Percentiles rank a stretch among this genome's conserved stretches.
These are phyloP conservation scores for Phlyctochytrium bullatum DNA, from an alignment of 192 early-diverging fungal species.

Conservation along the genomic window DNA sequence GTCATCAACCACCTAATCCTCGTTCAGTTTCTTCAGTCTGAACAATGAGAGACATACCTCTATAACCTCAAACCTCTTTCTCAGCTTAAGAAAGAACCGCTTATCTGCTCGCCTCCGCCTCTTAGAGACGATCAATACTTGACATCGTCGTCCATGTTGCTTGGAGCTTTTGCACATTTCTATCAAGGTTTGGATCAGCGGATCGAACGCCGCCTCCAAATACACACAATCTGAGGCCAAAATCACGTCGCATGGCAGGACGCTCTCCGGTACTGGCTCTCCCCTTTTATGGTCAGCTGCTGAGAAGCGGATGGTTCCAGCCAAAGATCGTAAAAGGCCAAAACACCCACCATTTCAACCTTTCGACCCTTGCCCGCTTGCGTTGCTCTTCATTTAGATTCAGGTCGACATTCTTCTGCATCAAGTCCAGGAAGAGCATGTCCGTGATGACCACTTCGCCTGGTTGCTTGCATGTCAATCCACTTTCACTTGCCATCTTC, in stretches of 20 bases:
- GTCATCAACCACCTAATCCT: conserved; percentile 21
- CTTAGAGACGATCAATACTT: conserved; percentile 39
- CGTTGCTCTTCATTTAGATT: conserved; percentile 29
- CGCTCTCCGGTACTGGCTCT: conserved; percentile 8
- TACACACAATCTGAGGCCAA: conserved; percentile 53
- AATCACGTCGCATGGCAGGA: conserved; percentile 35
- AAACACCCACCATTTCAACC: conserved; percentile 22
- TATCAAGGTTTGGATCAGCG: conserved; percentile 39
- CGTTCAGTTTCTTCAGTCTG: background rate
- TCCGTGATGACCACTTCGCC: conserved; percentile 46
- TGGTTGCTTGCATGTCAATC: background rate
- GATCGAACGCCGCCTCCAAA: conserved; percentile 46
- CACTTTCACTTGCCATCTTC: too few relatives aligned
- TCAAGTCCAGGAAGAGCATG: conserved; percentile 48
- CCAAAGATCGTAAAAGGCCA: background rate
- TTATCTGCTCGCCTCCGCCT: conserved; percentile 54
- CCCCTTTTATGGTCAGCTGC: conserved; percentile 28
- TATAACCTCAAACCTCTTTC: conserved; percentile 40
- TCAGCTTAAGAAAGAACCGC: conserved; percentile 45
- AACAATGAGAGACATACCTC: conserved; percentile 23
- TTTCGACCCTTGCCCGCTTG: conserved; percentile 10
- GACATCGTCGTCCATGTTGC: too few relatives aligned
- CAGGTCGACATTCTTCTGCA: conserved; percentile 43
- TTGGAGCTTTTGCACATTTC: conserved; percentile 30
- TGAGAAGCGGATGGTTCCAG: background rate